phyloP scores from a whole-genome alignment of 2,329 filamentous ascomycete genomes.

The Fusarium globosum region DNA sequence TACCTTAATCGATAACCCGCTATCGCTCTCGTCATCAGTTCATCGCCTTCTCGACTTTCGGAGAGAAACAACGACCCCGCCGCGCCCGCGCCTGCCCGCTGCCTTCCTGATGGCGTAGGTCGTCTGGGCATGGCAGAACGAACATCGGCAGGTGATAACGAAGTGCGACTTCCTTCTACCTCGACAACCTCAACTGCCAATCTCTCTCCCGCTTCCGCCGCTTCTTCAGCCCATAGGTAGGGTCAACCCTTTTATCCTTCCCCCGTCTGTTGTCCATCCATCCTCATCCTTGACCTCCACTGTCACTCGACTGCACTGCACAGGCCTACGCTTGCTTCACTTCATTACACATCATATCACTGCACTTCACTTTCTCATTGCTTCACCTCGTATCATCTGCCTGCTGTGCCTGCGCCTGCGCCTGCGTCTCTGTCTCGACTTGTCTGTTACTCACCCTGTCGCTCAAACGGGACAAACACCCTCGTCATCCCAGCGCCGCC shows the following conservation, averaged over 20 bases:
- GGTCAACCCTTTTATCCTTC: conserved; percentile 39
- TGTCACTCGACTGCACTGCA: background rate
- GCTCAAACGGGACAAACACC: conserved; percentile 19
- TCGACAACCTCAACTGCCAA: conserved; percentile 49
- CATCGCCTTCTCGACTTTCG: conserved; percentile 32
- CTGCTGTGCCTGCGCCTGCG: conserved; percentile 1
- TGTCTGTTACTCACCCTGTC: conserved; percentile 13
- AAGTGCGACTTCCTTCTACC: conserved; percentile 63
- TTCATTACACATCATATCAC: background rate
- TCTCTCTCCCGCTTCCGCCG: conserved; percentile 37
- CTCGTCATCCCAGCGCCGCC: conserved; percentile 34
- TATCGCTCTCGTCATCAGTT: conserved; percentile 27
- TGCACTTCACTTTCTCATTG: conserved; percentile 13
- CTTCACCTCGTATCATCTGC: conserved; percentile 11
- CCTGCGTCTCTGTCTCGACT: conserved; percentile 1
- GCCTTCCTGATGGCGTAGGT: conserved; percentile 72
- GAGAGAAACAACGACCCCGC: conserved; percentile 41
- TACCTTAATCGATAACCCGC: conserved; percentile 15
- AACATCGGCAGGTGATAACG: conserved; percentile 67
- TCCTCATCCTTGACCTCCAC: conserved; percentile 24
- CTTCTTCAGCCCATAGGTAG: conserved; percentile 44
- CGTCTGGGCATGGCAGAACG: conserved; percentile 73
- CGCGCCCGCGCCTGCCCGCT: conserved; percentile 49
- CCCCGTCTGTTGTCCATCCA: conserved; percentile 14
- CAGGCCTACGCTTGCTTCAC: background rate